Evolutionary conservation across 2,329 filamentous ascomycete species (phyloP), one percentile per base, ranked within the genome.

Genomic region (Tolypocladium inflatum): DNA sequence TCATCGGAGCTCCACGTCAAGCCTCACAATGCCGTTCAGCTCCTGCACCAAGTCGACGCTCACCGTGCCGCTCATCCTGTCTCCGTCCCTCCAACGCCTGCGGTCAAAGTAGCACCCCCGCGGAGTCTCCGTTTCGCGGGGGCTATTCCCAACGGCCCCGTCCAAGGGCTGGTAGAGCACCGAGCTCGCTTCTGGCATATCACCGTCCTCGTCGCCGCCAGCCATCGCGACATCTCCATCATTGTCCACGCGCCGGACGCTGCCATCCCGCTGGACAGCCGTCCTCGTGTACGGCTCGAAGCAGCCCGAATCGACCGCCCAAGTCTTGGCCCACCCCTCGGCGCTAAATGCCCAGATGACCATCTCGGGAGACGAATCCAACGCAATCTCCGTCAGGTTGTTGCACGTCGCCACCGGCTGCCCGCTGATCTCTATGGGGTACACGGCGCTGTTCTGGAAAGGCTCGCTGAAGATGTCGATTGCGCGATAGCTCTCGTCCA

Each of bases 1-100:
- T 55, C 48, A 62, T 50, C 61, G 56, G 33, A 76, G 68, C 63
- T 75, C 72, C 62, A 76, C 64, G 58, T 75, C 70, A 54, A 77
- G 66, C 61, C 71, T 68, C 37, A 70, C 66, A 57, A 75, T 68
- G 13, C 70, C 71, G n/a, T 64, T 68, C 26, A 71, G 56, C 55
- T 73, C 69, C 59, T 73, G 71, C 17, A 73, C 68, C 45, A 73
- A 58, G 59, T 71, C 69, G 55, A 67, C 60, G 42, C 62, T 66
- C 35, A 68, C 58, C 17, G 60, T 66, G 35, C 64, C 63, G 42
- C 62, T 66, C 60, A 61, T 62, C 43, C 61, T 55, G 26, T 62
- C 57, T 6, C 60, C 48, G 23, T 50, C 42, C 51, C 61, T 39
- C 30, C 53, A 30, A 1, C 21, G 21, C 38, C 15, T 17, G 33